These are phyloP conservation scores for Aspergillus leporis DNA, from an alignment of 495 filamentous ascomycete genomes.

Conservation along the genomic window DNA sequence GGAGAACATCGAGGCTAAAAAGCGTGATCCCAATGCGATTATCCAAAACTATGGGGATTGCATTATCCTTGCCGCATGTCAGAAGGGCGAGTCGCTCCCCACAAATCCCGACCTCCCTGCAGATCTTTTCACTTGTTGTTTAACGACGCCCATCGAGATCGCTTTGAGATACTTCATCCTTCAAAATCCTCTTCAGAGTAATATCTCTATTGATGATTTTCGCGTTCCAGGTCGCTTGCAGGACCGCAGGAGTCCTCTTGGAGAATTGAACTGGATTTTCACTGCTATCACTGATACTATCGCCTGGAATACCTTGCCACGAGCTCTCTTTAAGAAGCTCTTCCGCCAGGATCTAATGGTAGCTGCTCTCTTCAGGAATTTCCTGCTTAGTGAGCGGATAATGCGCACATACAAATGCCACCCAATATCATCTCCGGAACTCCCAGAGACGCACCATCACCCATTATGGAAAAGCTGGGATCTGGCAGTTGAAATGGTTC, in stretches of 20 bases:
- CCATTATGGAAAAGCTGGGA: slow-evolving; percentile 98
- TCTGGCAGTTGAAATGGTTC: slow-evolving; percentile 90
- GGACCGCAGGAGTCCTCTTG: slow-evolving; percentile 91
- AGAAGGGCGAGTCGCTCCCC: slow-evolving; percentile 84
- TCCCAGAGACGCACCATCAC: slow-evolving; percentile 90
- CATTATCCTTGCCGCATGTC: slow-evolving; percentile 93
- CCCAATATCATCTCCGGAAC: slow-evolving; percentile 81
- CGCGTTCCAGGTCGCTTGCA: slow-evolving; percentile 78
- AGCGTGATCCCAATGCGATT: slow-evolving; percentile 71
- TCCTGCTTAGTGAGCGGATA: slow-evolving; percentile 88
- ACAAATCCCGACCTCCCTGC: slow-evolving; percentile 96
- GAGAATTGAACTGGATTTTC: slow-evolving; percentile 99
- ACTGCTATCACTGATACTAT: slow-evolving; percentile 99
- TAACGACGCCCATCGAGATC: slow-evolving; percentile 97
- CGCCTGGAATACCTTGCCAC: slow-evolving; percentile 91
- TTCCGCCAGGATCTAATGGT: slow-evolving; percentile 99
- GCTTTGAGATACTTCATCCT: slow-evolving; percentile 92
- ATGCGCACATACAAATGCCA: slow-evolving; percentile 96
- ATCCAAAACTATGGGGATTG: slow-evolving; percentile 70
- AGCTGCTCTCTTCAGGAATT: slow-evolving; percentile 93
- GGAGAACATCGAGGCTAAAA: slow-evolving; percentile 72
- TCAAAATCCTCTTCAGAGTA: slow-evolving; percentile 80
- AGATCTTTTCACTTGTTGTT: slow-evolving; percentile 93
- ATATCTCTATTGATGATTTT: slow-evolving; percentile 75
- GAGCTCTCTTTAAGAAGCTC: slow-evolving; percentile 89